phyloP scores from a whole-genome alignment of 2,329 filamentous ascomycete species.

The Plenodomus biglobosus region DNA sequence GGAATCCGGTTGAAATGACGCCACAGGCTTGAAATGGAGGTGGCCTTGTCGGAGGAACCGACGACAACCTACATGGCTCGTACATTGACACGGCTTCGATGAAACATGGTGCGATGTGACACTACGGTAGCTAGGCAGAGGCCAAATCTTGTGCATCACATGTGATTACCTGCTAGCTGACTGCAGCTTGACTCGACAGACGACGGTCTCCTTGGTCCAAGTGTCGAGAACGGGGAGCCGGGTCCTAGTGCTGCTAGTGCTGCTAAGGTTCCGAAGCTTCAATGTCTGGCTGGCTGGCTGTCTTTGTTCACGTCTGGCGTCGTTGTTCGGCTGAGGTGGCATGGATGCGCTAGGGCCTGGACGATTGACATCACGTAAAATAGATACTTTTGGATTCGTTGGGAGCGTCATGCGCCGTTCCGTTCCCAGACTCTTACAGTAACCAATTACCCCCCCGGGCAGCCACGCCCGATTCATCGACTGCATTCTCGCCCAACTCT shows the following conservation, averaged over 20 bases:
- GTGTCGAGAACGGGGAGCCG: background rate
- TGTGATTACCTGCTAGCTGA: constrained; percentile 9
- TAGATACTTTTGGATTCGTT: constrained; percentile 30
- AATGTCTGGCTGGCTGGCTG: constrained; percentile 5
- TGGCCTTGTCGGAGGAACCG: constrained; percentile 13
- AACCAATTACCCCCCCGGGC: constrained; percentile 1
- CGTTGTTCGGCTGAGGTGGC: constrained; percentile 8
- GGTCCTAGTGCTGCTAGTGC: background rate
- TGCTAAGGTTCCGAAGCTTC: background rate
- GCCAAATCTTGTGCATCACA: constrained; percentile 1
- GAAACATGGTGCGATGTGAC: constrained; percentile 6
- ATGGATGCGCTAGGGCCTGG: constrained; percentile 15
- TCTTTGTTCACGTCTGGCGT: constrained; percentile 7
- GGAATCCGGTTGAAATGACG: constrained; percentile 14
- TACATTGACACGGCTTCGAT: constrained; percentile 1
- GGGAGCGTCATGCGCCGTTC: constrained; percentile 1
- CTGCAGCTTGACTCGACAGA: constrained; percentile 6
- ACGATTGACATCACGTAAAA: constrained; percentile 36
- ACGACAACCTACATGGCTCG: too few relatives aligned
- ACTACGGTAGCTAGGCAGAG: background rate
- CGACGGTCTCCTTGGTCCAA: too few relatives aligned
- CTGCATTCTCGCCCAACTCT: constrained; percentile 12
- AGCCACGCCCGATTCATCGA: constrained; percentile 7
- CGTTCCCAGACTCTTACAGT: background rate
- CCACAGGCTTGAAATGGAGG: constrained; percentile 8